Evolutionary conservation across 192 early-diverging fungal species (phyloP), one percentile per base, ranked within the genome.

Genomic region (Ambispora gerdemannii): DNA sequence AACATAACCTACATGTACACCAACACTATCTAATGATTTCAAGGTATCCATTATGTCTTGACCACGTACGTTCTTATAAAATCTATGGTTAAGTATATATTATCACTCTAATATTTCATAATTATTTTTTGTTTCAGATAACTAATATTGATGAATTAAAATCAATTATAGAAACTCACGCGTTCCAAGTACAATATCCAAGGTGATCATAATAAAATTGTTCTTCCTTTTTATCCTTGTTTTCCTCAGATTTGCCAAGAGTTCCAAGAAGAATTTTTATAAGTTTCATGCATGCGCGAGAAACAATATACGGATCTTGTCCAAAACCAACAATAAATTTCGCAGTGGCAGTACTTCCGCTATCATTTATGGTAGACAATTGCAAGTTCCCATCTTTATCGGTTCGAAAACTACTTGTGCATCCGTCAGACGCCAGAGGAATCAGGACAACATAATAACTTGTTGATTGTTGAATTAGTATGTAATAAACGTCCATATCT

Each of bases 1-100:
- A 2, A 83, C 66, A 30, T 77, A 76, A 30, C 33, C 63, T n/a
- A 78, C 33, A 33, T 52, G 58, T 4, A 78, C 43, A 7, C 72
- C 34, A 19, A 25, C 19, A 34, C 22, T 28, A 15, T 63, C 24
- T 11, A 78, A 56, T 34, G 52, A 60, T 3, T 66, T 20, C 33
- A 77, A 27, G 17, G 43, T 35, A 25, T 34, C 13, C 22, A 72
- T 32, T 13, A 77, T 6, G 24, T 64, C 32, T 31, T 70, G 24
- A 36, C 28, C 22, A 3, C 11, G 24, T 30, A 59, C 53, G n/a
- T 38, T 70, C n/a, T 59, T 55, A 7, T 60, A 49, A 55, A 70
- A 70, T 20, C 64, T 66, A 51, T 43, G 7, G 38, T 43, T 15
- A 15, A 15, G 15, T 6, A 10, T 43, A 15, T 43, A 43, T 43